Conservation (phyloP, 1,284 basidiomycete species). For the Melampsora medusae region DNA sequence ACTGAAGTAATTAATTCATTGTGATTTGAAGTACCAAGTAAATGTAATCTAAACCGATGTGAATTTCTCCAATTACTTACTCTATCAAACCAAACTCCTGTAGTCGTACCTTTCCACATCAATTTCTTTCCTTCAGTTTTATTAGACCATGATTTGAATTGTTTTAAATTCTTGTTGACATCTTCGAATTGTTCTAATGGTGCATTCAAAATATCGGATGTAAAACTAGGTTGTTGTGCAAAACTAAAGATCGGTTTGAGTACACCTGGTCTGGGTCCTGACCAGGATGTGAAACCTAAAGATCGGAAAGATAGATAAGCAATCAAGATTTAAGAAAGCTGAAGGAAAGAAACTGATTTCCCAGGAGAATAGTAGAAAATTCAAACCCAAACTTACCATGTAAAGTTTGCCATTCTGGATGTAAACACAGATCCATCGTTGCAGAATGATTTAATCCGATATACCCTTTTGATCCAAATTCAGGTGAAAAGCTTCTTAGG, state of each 20-base stretch:
- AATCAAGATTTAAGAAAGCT: too few relatives aligned
- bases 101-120: conserved; percentile 58
- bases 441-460: conserved; percentile 55
- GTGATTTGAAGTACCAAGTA: conserved; percentile 48
- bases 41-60: conserved; percentile 55
- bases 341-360: too few relatives aligned
- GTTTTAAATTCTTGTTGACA: conserved; percentile 25
- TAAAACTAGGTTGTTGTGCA: conserved; percentile 30
- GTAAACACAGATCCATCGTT: conserved; percentile 60
- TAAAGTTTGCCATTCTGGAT: conserved; percentile 52
- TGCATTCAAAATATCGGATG: conserved; percentile 28
- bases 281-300: conserved; percentile 38
- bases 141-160: conserved; percentile 52
- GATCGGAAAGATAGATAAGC: too few relatives aligned
- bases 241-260: conserved; percentile 39
- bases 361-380: neutral
- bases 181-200: conserved; percentile 41
- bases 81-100: conserved; percentile 55
- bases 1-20: too few relatives aligned
- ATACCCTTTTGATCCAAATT: conserved; percentile 50
- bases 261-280: conserved; percentile 22
- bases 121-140: conserved; percentile 55
- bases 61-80: conserved; percentile 55
- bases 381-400: conserved; percentile 19
- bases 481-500: conserved; percentile 52